Conservation (phyloP, 106 monocot genomes). For the Allium cepa region DNA sequence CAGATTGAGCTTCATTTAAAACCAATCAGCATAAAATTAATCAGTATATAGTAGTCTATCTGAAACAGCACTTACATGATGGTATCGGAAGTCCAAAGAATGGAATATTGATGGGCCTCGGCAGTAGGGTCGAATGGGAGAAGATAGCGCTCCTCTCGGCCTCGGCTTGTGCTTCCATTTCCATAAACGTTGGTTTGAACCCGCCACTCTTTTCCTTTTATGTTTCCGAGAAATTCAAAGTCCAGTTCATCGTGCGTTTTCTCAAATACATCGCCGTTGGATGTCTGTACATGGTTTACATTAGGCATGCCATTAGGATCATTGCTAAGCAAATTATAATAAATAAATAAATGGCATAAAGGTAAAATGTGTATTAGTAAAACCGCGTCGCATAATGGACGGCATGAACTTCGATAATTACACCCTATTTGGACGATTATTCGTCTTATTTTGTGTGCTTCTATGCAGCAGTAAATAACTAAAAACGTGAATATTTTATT, state of each 20-base stretch:
- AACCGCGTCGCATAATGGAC: too few relatives aligned
- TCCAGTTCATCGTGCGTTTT: conserved; percentile 59
- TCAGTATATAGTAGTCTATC: background rate
- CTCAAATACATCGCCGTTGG: conserved; percentile 43
- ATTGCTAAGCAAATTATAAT: too few relatives aligned
- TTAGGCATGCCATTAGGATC: too few relatives aligned
- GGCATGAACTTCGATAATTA: too few relatives aligned
- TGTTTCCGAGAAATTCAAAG: conserved; percentile 71
- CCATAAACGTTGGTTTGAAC: conserved; percentile 86
- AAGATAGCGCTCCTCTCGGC: conserved; percentile 72
- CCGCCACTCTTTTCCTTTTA: conserved; percentile 49
- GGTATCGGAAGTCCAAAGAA: conserved; percentile 46
- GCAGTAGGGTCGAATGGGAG: conserved; percentile 72
- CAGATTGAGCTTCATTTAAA: too few relatives aligned
- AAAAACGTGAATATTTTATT: too few relatives aligned
- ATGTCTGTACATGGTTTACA: conserved; percentile 18
- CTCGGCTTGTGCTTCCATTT: conserved; percentile 74
- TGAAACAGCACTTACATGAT: conserved; percentile 35
- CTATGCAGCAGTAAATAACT: too few relatives aligned
- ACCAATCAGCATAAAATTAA: background rate
- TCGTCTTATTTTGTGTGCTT: too few relatives aligned
- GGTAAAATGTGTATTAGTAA: too few relatives aligned
- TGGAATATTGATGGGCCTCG: conserved; percentile 59
- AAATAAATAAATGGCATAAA: too few relatives aligned
- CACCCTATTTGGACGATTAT: too few relatives aligned